phyloP scores from a whole-genome alignment of 2,329 filamentous ascomycete species.

The Atkinsonella hypoxylon region DNA sequence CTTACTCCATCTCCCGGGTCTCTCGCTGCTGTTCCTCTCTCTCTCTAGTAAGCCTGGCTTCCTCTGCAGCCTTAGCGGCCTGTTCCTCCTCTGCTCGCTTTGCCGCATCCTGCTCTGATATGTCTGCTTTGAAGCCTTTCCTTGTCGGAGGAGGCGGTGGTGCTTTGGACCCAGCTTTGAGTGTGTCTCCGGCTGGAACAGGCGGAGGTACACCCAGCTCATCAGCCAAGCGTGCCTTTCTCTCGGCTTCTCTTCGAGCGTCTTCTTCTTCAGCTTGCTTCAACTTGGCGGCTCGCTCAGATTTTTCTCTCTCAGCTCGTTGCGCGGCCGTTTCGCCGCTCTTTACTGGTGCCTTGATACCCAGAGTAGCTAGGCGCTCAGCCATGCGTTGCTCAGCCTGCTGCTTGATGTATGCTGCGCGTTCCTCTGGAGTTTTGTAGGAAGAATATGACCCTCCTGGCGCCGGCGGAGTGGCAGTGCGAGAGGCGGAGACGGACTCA shows the following conservation, averaged over 20 bases:
- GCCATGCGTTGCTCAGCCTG: slow-evolving; percentile 96
- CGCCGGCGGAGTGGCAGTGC: slow-evolving; percentile 32
- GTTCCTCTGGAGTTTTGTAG: slow-evolving; percentile 84
- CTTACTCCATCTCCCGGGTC: slow-evolving; percentile 72
- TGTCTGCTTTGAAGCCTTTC: slow-evolving; percentile 52
- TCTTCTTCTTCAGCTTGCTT: slow-evolving; percentile 92
- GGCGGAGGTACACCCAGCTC: slow-evolving; percentile 58
- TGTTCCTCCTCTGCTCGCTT: slow-evolving; percentile 47
- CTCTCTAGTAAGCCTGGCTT: slow-evolving; percentile 54
- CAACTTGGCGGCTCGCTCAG: slow-evolving; percentile 76
- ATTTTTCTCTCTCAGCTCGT: slow-evolving; percentile 75
- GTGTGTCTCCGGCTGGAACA: slow-evolving; percentile 35
- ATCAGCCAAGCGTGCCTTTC: slow-evolving; percentile 69
- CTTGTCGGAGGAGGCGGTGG: slow-evolving; percentile 72
- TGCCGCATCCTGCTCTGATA: slow-evolving; percentile 38
- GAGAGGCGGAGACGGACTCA: slow-evolving; percentile 40
- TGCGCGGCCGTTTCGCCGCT: slow-evolving; percentile 71
- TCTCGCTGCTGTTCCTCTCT: slow-evolving; percentile 65
- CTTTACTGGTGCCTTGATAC: slow-evolving; percentile 74
- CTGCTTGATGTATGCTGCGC: slow-evolving; percentile 91
- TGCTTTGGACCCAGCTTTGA: slow-evolving; percentile 42
- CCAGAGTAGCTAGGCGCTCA: slow-evolving; percentile 83
- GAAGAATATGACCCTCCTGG: slow-evolving; percentile 61
- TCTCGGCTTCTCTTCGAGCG: slow-evolving; percentile 73
- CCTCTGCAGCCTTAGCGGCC: slow-evolving; percentile 48